Percentiles rank a stretch among this genome's conserved stretches.
These are phyloP conservation scores for Vitis rupestris DNA, from an alignment of 164 flowering plant species.

Conservation along the genomic window DNA sequence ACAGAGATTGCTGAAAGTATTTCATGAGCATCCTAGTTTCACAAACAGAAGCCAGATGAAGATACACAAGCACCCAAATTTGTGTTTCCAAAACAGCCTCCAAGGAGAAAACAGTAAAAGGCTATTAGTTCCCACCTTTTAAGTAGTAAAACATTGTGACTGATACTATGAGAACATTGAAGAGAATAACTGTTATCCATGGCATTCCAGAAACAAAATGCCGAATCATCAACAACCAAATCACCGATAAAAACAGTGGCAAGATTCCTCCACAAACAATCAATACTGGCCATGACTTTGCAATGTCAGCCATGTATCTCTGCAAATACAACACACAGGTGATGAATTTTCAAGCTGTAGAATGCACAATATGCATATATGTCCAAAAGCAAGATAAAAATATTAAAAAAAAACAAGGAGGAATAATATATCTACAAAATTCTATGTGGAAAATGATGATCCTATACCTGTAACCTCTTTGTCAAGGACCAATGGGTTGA, in stretches of 20 bases:
- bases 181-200: slow-evolving; percentile 87
- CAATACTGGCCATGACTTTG: slow-evolving; percentile 93
- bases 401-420: too few species aligned
- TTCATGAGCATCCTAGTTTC: too few species aligned
- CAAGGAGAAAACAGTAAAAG: not conserved
- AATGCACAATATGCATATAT: not conserved
- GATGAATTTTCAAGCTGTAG: not conserved
- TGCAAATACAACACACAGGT: slow-evolving; percentile 33
- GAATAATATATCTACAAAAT: too few species aligned
- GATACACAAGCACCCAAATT: not conserved
- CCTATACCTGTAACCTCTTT: too few species aligned
- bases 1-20: too few species aligned
- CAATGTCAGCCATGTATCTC: slow-evolving; percentile 95
- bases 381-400: too few species aligned
- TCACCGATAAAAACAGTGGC: slow-evolving; percentile 81
- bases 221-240: slow-evolving; percentile 90
- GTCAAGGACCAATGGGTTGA: too few species aligned
- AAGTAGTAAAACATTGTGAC: slow-evolving; percentile 87
- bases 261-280: slow-evolving; percentile 92
- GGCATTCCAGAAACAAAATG: slow-evolving; percentile 97
- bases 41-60: too few species aligned
- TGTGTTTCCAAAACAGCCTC: not conserved
- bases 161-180: slow-evolving; percentile 74
- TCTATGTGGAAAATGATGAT: too few species aligned
- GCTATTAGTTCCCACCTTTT: slow-evolving; percentile 64